phyloP scores from a whole-genome alignment of 257 asterid genomes.

The Solanum raphanifolium region DNA sequence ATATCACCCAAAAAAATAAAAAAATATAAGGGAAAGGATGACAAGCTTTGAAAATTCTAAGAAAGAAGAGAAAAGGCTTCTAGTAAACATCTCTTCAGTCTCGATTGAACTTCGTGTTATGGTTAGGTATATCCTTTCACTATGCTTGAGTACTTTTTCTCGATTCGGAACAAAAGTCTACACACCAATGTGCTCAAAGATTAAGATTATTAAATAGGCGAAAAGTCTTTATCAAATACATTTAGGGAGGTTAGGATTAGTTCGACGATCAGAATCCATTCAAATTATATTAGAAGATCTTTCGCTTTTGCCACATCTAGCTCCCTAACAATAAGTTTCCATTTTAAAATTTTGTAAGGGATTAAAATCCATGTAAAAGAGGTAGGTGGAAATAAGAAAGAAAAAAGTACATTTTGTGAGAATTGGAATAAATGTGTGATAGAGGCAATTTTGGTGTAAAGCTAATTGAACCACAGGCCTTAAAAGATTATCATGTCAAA shows the following conservation, averaged over 20 bases:
- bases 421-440: neutral
- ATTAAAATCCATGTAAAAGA: neutral
- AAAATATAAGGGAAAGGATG: too few relatives aligned
- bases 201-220: neutral
- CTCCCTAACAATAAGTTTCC: too few relatives aligned
- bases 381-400: neutral
- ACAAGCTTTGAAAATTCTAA: neutral
- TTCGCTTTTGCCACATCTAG: neutral
- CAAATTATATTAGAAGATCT: neutral
- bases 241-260: accelerated
- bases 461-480: neutral
- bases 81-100: too few relatives aligned
- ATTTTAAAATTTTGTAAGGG: neutral
- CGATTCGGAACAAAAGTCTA: neutral
- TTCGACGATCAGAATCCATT: neutral
- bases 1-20: too few relatives aligned
- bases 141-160: too few relatives aligned
- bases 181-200: neutral
- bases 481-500: neutral
- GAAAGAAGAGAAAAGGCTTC: neutral
- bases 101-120: too few relatives aligned
- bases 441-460: neutral
- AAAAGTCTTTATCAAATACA: neutral
- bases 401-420: neutral
- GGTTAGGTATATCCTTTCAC: too few relatives aligned